These are phyloP conservation scores for Russula vinacea DNA, from an alignment of 768 basidiomycete genomes.

Conservation along the genomic window DNA sequence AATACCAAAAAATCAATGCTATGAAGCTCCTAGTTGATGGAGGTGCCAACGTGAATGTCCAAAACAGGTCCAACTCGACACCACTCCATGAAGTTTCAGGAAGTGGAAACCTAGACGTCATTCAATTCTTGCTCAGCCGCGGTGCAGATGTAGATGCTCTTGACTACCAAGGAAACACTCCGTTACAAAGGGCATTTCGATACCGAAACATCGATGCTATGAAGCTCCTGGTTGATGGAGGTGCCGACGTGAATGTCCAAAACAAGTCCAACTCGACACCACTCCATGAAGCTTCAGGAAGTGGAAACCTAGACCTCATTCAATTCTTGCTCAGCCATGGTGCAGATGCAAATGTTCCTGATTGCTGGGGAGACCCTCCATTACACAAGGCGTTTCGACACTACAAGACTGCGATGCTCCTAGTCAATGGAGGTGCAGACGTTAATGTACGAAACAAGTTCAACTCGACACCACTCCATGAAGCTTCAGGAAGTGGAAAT, in stretches of 20 bases:
- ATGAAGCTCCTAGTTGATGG: background rate
- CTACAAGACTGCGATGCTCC: too few species aligned
- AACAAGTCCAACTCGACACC: background rate
- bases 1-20: too few species aligned
- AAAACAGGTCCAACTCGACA: background rate
- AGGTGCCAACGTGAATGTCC: background rate
- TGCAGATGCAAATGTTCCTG: background rate
- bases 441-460: too few species aligned
- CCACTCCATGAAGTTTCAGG: background rate
- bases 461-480: too few species aligned
- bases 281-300: background rate
- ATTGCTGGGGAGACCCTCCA: background rate
- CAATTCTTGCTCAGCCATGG: background rate
- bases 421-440: too few species aligned
- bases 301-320: background rate
- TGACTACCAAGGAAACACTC: background rate
- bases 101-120: background rate
- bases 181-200: slow-evolving; percentile 1
- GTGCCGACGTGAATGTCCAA: background rate
- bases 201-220: background rate
- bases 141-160: background rate
- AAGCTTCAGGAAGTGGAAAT: too few species aligned
- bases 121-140: background rate
- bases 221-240: background rate
- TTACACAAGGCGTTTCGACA: too few species aligned